Conservation (phyloP, 441 rosid genomes). For the Pelargonium myrrhifolium region DNA sequence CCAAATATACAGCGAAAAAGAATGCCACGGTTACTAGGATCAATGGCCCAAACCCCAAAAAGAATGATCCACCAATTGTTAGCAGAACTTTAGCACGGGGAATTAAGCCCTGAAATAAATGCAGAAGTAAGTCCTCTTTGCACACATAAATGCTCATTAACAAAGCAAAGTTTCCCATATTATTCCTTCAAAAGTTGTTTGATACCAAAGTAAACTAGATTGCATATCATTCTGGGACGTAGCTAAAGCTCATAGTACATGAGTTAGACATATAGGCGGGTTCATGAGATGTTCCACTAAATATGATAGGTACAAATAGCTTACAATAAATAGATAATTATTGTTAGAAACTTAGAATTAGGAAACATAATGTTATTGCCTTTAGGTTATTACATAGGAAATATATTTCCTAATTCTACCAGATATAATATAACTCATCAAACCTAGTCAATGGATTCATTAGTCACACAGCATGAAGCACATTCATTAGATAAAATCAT, state of each 20-base stretch:
- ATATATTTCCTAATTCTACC: background rate
- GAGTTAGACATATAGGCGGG: background rate
- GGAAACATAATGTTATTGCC: no score
- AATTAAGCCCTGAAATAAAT: constrained; percentile 67
- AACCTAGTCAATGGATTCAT: background rate
- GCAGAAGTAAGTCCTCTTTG: background rate
- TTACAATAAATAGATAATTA: no score
- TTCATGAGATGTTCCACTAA: background rate
- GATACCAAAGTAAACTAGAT: background rate
- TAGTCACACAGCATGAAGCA: background rate
- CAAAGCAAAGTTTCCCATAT: background rate
- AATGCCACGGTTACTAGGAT: constrained; percentile 57
- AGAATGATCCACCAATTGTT: constrained; percentile 85
- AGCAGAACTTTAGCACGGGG: constrained; percentile 84
- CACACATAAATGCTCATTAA: background rate
- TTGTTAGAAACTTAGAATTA: no score
- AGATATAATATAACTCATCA: background rate
- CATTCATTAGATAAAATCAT: background rate
- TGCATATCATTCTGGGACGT: background rate
- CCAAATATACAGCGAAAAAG: constrained; percentile 70
- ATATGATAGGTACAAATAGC: background rate
- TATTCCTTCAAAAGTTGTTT: background rate
- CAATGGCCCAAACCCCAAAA: constrained; percentile 81
- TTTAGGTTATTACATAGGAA: background rate
- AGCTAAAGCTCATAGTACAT: background rate